Evolutionary conservation across 176 grass and related monocot genomes (phyloP).

Genomic region (Triticum urartu): DNA sequence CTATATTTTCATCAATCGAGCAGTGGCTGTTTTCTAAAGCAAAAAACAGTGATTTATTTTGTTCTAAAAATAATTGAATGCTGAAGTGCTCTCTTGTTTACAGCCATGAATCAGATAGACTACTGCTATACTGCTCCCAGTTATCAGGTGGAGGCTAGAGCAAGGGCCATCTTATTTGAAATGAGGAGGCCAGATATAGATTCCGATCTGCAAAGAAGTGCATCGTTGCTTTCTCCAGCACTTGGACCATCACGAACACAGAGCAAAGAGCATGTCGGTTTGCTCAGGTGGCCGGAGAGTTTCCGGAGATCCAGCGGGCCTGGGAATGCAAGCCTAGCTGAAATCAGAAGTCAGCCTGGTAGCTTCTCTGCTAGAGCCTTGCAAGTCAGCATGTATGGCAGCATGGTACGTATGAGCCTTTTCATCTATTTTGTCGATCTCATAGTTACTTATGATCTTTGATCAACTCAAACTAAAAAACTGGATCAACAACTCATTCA

Average conservation of each 20-base stretch:
- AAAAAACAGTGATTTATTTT: neutral
- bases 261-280: slow-evolving; percentile 60
- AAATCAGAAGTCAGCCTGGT: slow-evolving; percentile 33
- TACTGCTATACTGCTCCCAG: slow-evolving; percentile 44
- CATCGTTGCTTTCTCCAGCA: slow-evolving; percentile 40
- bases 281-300: slow-evolving; percentile 88
- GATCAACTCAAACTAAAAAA: slow-evolving; percentile 4
- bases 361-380: slow-evolving; percentile 74
- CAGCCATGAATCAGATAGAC: slow-evolving; percentile 50
- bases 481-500: neutral
- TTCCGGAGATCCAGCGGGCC: slow-evolving; percentile 40
- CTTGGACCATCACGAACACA: slow-evolving; percentile 37
- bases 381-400: slow-evolving; percentile 87
- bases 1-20: neutral
- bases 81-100: neutral
- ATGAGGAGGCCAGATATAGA: slow-evolving; percentile 40
- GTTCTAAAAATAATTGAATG: neutral
- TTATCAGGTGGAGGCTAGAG: slow-evolving; percentile 85
- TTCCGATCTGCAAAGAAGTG: slow-evolving; percentile 32
- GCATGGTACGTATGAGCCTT: slow-evolving; percentile 49
- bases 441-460: neutral
- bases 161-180: slow-evolving; percentile 67
- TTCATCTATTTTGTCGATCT: neutral
- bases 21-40: neutral
- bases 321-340: slow-evolving; percentile 39